Conservation (phyloP, 345 rosid genomes). For the Pelargonium nanum region DNA sequence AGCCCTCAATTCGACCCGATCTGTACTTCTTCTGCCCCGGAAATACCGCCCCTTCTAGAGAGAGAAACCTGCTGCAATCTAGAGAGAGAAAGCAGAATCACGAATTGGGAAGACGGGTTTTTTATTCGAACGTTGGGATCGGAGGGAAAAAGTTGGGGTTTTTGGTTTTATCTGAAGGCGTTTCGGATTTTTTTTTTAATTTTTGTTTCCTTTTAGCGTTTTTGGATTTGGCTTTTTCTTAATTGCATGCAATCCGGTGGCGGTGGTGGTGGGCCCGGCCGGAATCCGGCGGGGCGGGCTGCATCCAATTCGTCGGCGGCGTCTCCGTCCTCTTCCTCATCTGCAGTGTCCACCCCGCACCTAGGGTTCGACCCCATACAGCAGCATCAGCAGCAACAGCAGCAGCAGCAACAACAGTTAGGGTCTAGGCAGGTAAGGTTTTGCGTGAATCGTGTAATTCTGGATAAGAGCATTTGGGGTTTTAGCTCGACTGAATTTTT, state of each 20-base stretch:
- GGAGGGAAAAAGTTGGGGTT: slow-evolving; percentile 25
- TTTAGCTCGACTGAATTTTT: neutral
- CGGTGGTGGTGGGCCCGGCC: slow-evolving; percentile 73
- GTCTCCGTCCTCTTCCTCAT: slow-evolving; percentile 91
- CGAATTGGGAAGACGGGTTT: slow-evolving; percentile 14
- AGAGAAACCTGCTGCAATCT: slow-evolving; percentile 19
- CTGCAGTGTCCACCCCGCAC: slow-evolving; percentile 70
- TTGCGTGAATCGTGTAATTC: neutral
- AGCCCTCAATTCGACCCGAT: neutral
- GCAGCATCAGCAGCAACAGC: slow-evolving; percentile 54
- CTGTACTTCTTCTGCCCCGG: neutral
- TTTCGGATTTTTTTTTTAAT: neutral
- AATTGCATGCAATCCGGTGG: slow-evolving; percentile 76
- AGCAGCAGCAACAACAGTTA: slow-evolving; percentile 30
- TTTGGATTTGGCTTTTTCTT: slow-evolving; percentile 7
- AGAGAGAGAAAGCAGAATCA: slow-evolving; percentile 24
- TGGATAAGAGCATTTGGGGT: neutral
- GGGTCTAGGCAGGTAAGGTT: slow-evolving; percentile 61
- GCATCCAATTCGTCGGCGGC: slow-evolving; percentile 70
- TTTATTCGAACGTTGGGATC: slow-evolving; percentile 59
- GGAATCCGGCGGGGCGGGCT: slow-evolving; percentile 73
- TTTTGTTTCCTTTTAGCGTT: neutral
- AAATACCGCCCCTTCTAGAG: slow-evolving; percentile 1
- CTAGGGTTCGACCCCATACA: slow-evolving; percentile 53
- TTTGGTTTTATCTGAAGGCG: slow-evolving; percentile 11